Base-by-base conservation (phyloP, 1,284 basidiomycete genomes). In the Meira miltonrushii region DNA sequence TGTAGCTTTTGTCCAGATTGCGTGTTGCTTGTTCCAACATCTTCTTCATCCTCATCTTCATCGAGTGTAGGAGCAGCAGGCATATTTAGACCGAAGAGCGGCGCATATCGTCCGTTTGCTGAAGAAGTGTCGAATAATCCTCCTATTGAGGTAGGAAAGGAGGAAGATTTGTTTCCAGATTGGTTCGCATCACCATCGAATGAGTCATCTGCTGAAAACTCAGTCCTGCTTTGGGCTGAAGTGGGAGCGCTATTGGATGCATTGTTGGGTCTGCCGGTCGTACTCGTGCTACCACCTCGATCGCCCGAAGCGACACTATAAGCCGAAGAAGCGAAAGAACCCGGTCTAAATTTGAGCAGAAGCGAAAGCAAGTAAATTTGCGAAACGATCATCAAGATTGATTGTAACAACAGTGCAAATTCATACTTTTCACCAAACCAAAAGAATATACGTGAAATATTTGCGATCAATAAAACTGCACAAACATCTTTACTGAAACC, bases 381-480 rank as follows among this genome's bases (percentile, higher is more conserved):
- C 3, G 81, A 78, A 9, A 78, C 54, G 56, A 83, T 81, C 67
- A 83, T 80, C 17, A 79, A 61, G 33, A 71, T 8, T 39, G 61
- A 62, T 59, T 76, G 76, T 13, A 70, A 48, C 33, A 74, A 46
- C 2, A 58, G 47, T 11, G 57, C 57, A 7, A 84, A 79, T 80
- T 91, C 90, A 76, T 90, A 92, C 47, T 78, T 86, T 54, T 86
- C 82, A 75, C 89, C 81, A 38, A 82, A 78, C 89, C 51, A 92
- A 79, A 89, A 90, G 81, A 91, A 90, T 79, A 64, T 67, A 9
- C 72, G 59, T 8, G 67, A 65, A 55, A 72, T 70, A 64, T 72
- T 72, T 62, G 71, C 66, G 39, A 74, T 58, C 19, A 74, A 60
- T 15, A 74, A 54, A 19, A 74, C 69, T 38, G 66, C 71, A 43